Percentiles rank a stretch among this genome's conserved stretches.
These are phyloP conservation scores for Ophiostoma populinum DNA, from an alignment of 2,329 filamentous ascomycete genomes.

Conservation along the genomic window DNA sequence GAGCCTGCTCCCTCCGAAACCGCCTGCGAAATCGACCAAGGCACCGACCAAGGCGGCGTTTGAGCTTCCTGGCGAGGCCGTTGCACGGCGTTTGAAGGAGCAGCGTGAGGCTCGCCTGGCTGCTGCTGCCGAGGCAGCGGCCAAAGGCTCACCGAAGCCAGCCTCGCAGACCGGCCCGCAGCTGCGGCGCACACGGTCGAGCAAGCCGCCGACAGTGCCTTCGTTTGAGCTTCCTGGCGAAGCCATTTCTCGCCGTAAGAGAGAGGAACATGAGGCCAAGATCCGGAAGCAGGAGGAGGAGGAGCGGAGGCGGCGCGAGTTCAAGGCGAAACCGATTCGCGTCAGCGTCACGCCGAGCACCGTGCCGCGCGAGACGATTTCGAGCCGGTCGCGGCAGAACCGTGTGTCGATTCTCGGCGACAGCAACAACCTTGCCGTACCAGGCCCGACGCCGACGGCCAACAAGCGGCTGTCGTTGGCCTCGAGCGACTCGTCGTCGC, in stretches of 20 bases:
- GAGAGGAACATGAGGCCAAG: conserved; percentile 36
- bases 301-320: conserved; percentile 40
- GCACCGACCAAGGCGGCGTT: conserved; percentile 37
- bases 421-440: not conserved
- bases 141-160: conserved; percentile 1
- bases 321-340: conserved; percentile 43
- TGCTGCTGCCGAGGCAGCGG: conserved; percentile 8
- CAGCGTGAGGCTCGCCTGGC: conserved; percentile 37
- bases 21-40: conserved; percentile 33
- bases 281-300: conserved; percentile 42
- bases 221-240: conserved; percentile 48
- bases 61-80: conserved; percentile 45
- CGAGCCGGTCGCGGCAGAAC: conserved; percentile 38
- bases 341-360: conserved; percentile 23
- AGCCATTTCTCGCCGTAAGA: conserved; percentile 36
- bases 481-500: not conserved
- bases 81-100: conserved; percentile 39
- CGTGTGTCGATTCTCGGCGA: conserved; percentile 15
- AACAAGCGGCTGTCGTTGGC: conserved; percentile 16
- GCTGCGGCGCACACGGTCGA: conserved; percentile 25
- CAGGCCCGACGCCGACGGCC: conserved; percentile 1
- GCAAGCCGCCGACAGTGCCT: conserved; percentile 33
- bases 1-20: conserved; percentile 28
- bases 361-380: conserved; percentile 36
- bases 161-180: conserved; percentile 16